phyloP scores from a whole-genome alignment of 148 eudicot species.

The Amaranthus cruentus region DNA sequence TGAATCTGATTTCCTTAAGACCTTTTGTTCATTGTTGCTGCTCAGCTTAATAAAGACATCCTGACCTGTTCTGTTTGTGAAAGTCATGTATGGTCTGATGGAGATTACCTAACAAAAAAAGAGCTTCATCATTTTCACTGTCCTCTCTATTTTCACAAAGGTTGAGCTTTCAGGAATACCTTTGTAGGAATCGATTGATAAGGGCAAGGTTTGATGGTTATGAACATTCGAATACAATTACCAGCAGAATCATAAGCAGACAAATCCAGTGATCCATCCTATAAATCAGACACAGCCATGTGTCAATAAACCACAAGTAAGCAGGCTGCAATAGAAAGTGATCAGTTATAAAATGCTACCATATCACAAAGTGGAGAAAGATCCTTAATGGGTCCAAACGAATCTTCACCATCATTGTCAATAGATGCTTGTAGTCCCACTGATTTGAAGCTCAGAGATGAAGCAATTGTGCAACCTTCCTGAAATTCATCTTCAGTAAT shows the following conservation, averaged over 20 bases:
- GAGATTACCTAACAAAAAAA: constrained; percentile 55
- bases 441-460: constrained; percentile 72
- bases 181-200: constrained; percentile 92
- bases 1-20: constrained; percentile 61
- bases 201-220: constrained; percentile 82
- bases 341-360: constrained; percentile 37
- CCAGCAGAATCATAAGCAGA: constrained; percentile 73
- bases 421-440: constrained; percentile 68
- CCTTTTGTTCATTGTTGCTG: constrained; percentile 74
- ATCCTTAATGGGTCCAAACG: constrained; percentile 67
- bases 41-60: constrained; percentile 61
- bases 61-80: constrained; percentile 91
- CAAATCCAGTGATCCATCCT: constrained; percentile 89
- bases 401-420: constrained; percentile 44
- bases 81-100: constrained; percentile 79
- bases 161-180: constrained; percentile 36
- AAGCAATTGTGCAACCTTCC: constrained; percentile 84
- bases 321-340: neutral
- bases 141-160: constrained; percentile 11
- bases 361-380: constrained; percentile 90
- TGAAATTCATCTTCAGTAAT: constrained; percentile 83
- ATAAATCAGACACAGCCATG: constrained; percentile 4
- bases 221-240: constrained; percentile 72
- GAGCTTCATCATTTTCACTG: constrained; percentile 1
- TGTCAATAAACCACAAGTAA: neutral